A percentile compares a stretch with the other conserved stretches of the same genome.
These are phyloP conservation scores for Neonectria ditissima DNA, from an alignment of 2,329 filamentous ascomycete genomes.

Conservation along the genomic window DNA sequence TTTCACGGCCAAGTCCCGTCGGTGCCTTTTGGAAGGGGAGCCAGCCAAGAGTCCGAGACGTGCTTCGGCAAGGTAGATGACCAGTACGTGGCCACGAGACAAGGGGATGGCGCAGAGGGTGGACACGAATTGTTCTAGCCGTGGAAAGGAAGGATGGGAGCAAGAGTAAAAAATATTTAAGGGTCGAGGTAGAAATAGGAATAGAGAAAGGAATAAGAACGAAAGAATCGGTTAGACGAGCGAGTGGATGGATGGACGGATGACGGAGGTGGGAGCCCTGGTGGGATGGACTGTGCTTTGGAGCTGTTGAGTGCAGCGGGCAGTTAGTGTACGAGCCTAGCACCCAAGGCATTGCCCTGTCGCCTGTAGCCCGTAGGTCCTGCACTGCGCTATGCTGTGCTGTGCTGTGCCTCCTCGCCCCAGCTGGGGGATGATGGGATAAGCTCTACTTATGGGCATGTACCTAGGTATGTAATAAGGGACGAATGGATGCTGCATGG, in stretches of 20 bases:
- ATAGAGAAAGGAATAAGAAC: constrained; percentile 11
- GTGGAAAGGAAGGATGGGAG: constrained; percentile 1
- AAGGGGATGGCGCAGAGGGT: not conserved
- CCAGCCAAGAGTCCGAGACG: not conserved
- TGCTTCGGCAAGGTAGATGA: not conserved
- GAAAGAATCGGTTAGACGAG: constrained; percentile 4
- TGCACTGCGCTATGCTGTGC: not conserved
- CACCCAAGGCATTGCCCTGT: not conserved
- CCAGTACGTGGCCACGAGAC: not conserved
- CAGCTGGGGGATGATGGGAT: not conserved
- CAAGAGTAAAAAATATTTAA: not conserved
- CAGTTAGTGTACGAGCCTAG: not conserved
- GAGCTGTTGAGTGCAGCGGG: not conserved
- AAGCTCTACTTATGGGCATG: too few species aligned
- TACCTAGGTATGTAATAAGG: too few species aligned
- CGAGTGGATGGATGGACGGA: constrained; percentile 9
- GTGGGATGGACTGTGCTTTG: not conserved
- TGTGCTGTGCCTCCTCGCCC: not conserved
- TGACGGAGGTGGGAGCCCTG: constrained; percentile 1
- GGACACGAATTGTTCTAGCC: too few species aligned
- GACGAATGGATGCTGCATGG: constrained; percentile 11
- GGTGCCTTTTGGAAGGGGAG: not conserved
- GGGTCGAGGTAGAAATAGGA: constrained; percentile 4
- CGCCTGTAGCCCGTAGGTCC: not conserved
- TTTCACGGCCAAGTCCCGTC: not conserved